These are phyloP conservation scores for Chenopodium suecicum DNA, from an alignment of 148 eudicot species.

Conservation along the genomic window DNA sequence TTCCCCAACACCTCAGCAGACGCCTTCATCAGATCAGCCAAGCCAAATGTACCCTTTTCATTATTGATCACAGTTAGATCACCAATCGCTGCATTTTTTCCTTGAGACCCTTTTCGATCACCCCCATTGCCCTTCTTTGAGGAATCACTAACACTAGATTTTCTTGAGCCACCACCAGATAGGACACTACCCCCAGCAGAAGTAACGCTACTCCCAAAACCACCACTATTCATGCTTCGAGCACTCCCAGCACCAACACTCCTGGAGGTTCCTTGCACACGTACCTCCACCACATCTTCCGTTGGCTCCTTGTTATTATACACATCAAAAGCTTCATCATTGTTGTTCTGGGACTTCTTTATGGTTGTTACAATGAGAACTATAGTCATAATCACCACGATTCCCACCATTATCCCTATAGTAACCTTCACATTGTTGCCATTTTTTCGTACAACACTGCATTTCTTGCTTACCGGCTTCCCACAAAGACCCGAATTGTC, in stretches of 20 bases:
- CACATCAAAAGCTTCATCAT: slow-evolving; percentile 22
- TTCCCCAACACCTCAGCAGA: slow-evolving; percentile 73
- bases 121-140: slow-evolving; percentile 26
- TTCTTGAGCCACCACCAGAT: slow-evolving; percentile 27
- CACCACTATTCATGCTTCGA: background rate
- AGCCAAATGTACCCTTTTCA: slow-evolving; percentile 62
- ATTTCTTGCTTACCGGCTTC: slow-evolving; percentile 29
- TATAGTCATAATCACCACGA: slow-evolving; percentile 30
- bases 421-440: slow-evolving; percentile 3
- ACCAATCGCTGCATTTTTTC: slow-evolving; percentile 29
- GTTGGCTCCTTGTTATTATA: slow-evolving; percentile 31
- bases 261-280: slow-evolving; percentile 33
- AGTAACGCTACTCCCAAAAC: slow-evolving; percentile 12
- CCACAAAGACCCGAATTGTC: slow-evolving; percentile 56
- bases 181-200: slow-evolving; percentile 17
- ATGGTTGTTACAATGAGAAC: slow-evolving; percentile 31
- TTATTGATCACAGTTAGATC: slow-evolving; percentile 54
- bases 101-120: slow-evolving; percentile 31
- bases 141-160: slow-evolving; percentile 20
- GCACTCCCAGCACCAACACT: slow-evolving; percentile 10
- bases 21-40: slow-evolving; percentile 80
- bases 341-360: slow-evolving; percentile 27
- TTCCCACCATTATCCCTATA: slow-evolving; percentile 28
- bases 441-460: background rate
- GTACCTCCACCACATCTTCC: slow-evolving; percentile 44